Percentiles rank a stretch among this genome's conserved stretches.
phyloP scores from a whole-genome alignment of 495 filamentous ascomycete genomes.

The Barbatosphaeria neglecta region DNA sequence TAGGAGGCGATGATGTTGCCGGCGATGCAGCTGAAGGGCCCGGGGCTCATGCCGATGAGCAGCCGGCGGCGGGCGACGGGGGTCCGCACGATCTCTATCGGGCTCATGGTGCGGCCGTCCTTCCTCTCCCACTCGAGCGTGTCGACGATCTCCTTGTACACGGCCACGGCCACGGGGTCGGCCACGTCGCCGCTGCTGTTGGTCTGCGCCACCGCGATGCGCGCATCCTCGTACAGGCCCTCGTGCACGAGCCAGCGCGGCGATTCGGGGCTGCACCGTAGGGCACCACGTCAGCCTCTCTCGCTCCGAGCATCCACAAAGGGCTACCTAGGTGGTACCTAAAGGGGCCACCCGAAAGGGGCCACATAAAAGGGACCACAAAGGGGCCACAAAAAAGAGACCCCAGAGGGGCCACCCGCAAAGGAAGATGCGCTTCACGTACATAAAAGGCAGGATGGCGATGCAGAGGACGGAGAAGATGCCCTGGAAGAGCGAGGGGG shows the following conservation, averaged over 20 bases:
- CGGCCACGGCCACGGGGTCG: conserved; percentile 29
- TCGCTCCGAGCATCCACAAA: no score
- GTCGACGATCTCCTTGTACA: conserved; percentile 32
- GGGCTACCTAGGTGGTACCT: no score
- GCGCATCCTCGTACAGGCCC: conserved; percentile 19
- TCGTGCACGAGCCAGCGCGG: conserved; percentile 36
- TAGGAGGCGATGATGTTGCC: conserved; percentile 42
- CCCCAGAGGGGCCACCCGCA: no score
- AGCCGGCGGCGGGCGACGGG: conserved; percentile 31
- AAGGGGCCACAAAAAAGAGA: no score
- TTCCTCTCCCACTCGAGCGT: conserved; percentile 36
- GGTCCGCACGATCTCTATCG: conserved; percentile 27
- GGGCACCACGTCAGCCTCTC: no score
- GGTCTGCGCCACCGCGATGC: conserved; percentile 31
- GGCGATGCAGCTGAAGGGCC: conserved; percentile 35
- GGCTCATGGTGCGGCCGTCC: conserved; percentile 25
- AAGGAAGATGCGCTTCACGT: background rate
- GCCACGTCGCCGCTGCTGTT: conserved; percentile 30
- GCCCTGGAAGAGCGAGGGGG: conserved; percentile 34
- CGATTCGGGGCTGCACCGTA: conserved; percentile 38
- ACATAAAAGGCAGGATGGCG: conserved; percentile 32
- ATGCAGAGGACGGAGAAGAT: conserved; percentile 35
- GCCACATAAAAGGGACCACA: no score
- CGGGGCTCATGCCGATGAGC: conserved; percentile 30
- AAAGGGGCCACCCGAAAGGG: no score